These are phyloP conservation scores for Pogostemon cablin DNA, from an alignment of 257 asterid genomes.

Conservation along the genomic window DNA sequence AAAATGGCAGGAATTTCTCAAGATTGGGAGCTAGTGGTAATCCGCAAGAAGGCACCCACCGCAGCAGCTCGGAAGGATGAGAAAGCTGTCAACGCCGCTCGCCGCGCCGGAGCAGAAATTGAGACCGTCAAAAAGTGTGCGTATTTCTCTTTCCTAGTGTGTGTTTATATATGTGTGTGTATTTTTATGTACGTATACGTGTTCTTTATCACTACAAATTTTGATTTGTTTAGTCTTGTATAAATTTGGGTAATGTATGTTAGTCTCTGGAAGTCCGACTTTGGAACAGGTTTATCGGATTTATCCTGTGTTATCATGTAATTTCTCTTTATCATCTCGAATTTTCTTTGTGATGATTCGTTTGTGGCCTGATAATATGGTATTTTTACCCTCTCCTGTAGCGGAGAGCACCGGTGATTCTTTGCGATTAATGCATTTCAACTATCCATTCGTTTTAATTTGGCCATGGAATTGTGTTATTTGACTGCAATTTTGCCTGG, in stretches of 20 bases:
- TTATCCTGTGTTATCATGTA: not conserved
- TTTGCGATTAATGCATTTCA: not conserved
- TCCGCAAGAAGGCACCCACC: slow-evolving; percentile 93
- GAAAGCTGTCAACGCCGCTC: slow-evolving; percentile 98
- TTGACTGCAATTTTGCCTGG: not conserved
- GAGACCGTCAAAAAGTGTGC: slow-evolving; percentile 80
- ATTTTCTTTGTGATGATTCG: no score
- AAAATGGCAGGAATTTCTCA: slow-evolving; percentile 68
- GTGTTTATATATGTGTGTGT: not conserved
- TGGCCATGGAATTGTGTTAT: not conserved
- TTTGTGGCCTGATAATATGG: slow-evolving; percentile 3
- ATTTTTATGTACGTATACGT: not conserved
- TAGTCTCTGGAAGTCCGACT: slow-evolving; percentile 1
- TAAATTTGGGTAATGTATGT: slow-evolving; percentile 13
- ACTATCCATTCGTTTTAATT: not conserved
- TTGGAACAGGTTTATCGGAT: not conserved
- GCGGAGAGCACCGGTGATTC: slow-evolving; percentile 3
- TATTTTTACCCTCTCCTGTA: not conserved
- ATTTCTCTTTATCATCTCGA: not conserved
- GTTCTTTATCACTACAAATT: not conserved
- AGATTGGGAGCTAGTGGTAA: slow-evolving; percentile 94
- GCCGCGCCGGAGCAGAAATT: slow-evolving; percentile 93
- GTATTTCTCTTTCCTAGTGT: not conserved
- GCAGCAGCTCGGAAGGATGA: slow-evolving; percentile 96
- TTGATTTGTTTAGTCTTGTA: slow-evolving; percentile 14